Evolutionary conservation across 441 rosid genomes (phyloP).

Genomic region (Euphorbia celastroides): DNA sequence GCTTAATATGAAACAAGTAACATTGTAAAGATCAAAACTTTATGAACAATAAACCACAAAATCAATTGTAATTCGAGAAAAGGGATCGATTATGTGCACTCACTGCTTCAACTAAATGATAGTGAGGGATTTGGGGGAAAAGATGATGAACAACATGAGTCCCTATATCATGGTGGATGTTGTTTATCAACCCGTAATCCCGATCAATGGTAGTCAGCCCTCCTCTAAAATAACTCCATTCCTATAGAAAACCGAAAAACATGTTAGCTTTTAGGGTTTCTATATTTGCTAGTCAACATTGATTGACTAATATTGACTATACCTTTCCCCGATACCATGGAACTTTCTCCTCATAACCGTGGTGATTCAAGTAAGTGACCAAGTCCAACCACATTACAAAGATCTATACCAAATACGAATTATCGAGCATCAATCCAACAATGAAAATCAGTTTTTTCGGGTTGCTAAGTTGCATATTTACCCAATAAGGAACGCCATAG

Average conservation of each 20-base stretch:
- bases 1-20: neutral
- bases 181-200: constrained; percentile 54
- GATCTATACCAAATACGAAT: constrained; percentile 11
- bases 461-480: constrained; percentile 20
- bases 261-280: neutral
- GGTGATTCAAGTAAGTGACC: constrained; percentile 94
- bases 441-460: neutral
- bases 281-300: neutral
- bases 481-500: constrained; percentile 81
- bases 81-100: constrained; percentile 11
- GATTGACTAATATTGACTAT: neutral
- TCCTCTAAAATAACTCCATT: constrained; percentile 61
- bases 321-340: constrained; percentile 99
- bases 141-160: constrained; percentile 63
- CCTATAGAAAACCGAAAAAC: constrained; percentile 16
- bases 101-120: constrained; percentile 59
- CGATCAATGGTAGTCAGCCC: constrained; percentile 58
- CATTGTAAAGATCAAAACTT: neutral
- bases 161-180: constrained; percentile 62
- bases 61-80: neutral
- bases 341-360: constrained; percentile 74
- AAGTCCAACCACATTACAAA: constrained; percentile 75
- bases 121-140: constrained; percentile 67
- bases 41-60: neutral
- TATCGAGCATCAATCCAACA: neutral